Evolutionary conservation across 1,139 yeast species (phyloP).

Genomic region (Candida neerlandica): DNA sequence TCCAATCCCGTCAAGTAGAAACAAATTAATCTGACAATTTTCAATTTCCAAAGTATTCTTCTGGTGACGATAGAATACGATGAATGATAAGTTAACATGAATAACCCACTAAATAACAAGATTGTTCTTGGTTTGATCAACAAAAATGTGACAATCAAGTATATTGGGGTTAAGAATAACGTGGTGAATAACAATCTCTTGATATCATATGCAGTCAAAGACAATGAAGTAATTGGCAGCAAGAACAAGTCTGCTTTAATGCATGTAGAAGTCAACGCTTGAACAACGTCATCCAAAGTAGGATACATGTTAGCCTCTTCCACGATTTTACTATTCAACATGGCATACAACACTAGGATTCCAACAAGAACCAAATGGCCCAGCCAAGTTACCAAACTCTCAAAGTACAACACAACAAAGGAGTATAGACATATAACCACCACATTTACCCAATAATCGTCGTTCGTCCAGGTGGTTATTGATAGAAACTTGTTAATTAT

Average conservation of each 20-base stretch:
- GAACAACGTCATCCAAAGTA: conserved; percentile 87
- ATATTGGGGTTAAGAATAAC: conserved; percentile 80
- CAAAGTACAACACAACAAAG: conserved; percentile 71
- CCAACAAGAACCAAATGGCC: conserved; percentile 81
- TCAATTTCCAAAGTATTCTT: conserved; percentile 80
- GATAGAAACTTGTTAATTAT: conserved; percentile 70
- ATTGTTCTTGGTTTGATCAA: conserved; percentile 73
- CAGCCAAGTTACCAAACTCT: conserved; percentile 67
- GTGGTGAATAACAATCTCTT: conserved; percentile 81
- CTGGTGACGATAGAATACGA: conserved; percentile 81
- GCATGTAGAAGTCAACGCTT: conserved; percentile 72
- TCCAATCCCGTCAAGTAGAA: conserved; percentile 89
- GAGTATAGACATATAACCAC: conserved; percentile 60
- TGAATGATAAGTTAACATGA: conserved; percentile 81
- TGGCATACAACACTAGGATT: conserved; percentile 65
- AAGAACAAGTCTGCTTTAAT: conserved; percentile 75
- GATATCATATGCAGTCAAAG: conserved; percentile 75
- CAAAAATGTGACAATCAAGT: conserved; percentile 67
- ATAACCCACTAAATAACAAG: conserved; percentile 60
- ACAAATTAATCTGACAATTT: conserved; percentile 65
- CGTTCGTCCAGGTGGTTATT: conserved; percentile 88
- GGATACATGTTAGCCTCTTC: conserved; percentile 68
- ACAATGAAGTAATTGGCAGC: conserved; percentile 72
- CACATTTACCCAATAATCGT: conserved; percentile 76
- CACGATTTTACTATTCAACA: conserved; percentile 51